phyloP scores from a whole-genome alignment of 208 protist species.

The Leishmania braziliensis region DNA sequence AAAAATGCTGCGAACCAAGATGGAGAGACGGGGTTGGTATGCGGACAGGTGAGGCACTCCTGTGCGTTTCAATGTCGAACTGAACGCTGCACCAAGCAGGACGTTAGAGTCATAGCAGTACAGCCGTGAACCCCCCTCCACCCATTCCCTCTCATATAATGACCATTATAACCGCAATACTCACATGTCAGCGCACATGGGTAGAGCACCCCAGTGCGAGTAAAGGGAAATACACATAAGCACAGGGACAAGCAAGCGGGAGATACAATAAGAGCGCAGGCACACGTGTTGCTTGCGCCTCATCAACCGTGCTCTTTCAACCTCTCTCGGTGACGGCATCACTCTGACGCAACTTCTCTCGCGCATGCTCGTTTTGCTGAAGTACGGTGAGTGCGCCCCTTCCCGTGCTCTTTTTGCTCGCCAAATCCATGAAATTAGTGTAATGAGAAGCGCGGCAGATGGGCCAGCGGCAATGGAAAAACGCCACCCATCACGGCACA shows the following conservation, averaged over 20 bases:
- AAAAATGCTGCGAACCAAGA: too few species aligned
- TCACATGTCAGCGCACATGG: neutral
- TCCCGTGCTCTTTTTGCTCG: neutral
- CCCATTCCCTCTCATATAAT: neutral
- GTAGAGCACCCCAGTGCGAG: neutral
- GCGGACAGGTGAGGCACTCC: neutral
- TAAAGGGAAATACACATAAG: neutral
- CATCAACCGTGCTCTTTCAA: neutral
- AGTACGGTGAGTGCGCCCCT: neutral
- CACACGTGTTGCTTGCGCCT: neutral
- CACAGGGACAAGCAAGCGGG: neutral
- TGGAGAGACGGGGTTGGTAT: too few species aligned
- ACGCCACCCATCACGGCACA: neutral
- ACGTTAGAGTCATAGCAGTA: neutral
- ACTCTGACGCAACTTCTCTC: neutral
- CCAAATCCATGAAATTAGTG: neutral
- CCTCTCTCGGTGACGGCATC: neutral
- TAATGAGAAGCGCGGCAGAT: neutral
- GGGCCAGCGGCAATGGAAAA: too few species aligned
- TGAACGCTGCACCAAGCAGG: neutral
- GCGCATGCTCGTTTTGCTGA: neutral
- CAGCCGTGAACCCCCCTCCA: neutral
- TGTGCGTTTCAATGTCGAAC: neutral
- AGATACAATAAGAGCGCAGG: neutral
- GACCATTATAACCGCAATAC: neutral